Conservation (phyloP, 306 rosid genomes). For the Acmispon strigosus region DNA sequence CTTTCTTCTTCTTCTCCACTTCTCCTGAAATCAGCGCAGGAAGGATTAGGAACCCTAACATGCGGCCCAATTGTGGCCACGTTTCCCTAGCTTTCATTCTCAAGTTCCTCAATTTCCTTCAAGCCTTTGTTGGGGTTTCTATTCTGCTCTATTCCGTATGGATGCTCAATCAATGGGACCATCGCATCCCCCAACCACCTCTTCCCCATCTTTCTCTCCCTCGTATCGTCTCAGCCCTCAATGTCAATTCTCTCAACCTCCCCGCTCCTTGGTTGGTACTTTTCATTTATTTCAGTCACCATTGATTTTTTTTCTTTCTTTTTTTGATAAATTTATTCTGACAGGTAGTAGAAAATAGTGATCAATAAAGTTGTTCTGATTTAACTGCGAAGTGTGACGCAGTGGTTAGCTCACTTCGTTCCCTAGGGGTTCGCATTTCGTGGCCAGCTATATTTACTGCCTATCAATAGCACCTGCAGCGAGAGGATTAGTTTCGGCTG, state of each 20-base stretch:
- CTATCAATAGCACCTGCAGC: too few relatives aligned
- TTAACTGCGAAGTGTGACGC: too few relatives aligned
- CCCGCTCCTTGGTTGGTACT: slow-evolving; percentile 69
- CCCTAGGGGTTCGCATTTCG: too few relatives aligned
- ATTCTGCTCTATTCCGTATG: slow-evolving; percentile 71
- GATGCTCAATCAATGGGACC: slow-evolving; percentile 80
- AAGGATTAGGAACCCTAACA: slow-evolving; percentile 5
- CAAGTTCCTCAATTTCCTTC: slow-evolving; percentile 70
- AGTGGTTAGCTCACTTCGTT: too few relatives aligned
- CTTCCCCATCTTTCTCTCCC: not conserved
- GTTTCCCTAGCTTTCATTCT: slow-evolving; percentile 68
- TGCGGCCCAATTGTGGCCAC: slow-evolving; percentile 72
- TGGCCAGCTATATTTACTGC: too few relatives aligned
- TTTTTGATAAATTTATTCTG: not conserved
- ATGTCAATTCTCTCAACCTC: slow-evolving; percentile 40
- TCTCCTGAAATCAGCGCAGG: not conserved
- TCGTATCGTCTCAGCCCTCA: slow-evolving; percentile 25
- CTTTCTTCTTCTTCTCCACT: not conserved
- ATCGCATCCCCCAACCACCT: slow-evolving; percentile 47
- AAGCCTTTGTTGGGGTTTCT: slow-evolving; percentile 74
- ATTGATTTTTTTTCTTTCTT: not conserved
- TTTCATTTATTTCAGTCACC: not conserved
- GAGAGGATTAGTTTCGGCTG: too few relatives aligned
- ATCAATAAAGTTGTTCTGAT: not conserved
- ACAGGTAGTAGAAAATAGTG: not conserved